These are phyloP conservation scores for Casuarina equisetifolia DNA, from an alignment of 306 rosid species.

Conservation along the genomic window DNA sequence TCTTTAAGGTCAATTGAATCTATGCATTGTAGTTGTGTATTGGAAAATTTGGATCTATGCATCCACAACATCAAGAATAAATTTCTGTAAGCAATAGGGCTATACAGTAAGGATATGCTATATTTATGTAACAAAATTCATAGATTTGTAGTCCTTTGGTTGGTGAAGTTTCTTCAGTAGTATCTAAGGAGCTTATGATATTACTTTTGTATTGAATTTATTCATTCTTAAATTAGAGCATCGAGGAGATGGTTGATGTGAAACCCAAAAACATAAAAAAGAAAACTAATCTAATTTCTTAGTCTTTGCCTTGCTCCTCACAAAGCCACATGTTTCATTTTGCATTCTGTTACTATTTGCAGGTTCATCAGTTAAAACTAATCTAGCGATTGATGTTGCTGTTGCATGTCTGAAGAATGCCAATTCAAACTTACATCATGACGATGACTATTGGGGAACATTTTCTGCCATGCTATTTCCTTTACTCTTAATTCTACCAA, in stretches of 20 bases:
- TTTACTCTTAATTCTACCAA: constrained; percentile 64
- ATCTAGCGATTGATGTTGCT: constrained; percentile 59
- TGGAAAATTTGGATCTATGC: not conserved
- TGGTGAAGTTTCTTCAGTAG: not conserved
- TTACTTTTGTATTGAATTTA: not conserved
- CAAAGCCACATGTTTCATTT: constrained; percentile 2
- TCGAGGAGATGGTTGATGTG: not conserved
- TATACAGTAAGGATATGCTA: not conserved
- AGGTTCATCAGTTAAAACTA: constrained; percentile 59
- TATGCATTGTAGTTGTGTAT: not conserved
- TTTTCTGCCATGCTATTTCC: constrained; percentile 71
- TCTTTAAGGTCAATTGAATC: not conserved
- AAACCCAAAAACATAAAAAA: not conserved
- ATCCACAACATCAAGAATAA: not conserved
- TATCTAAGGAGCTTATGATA: not conserved
- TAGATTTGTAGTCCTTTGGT: not conserved
- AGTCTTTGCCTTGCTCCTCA: constrained; percentile 1
- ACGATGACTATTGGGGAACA: constrained; percentile 35
- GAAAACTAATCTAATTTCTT: not conserved
- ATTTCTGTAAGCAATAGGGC: not conserved
- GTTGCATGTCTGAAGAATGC: constrained; percentile 57
- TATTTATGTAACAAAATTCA: not conserved
- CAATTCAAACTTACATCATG: constrained; percentile 36
- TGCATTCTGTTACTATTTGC: constrained; percentile 18
- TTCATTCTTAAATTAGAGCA: not conserved